Evolutionary conservation across 106 monocot genomes (phyloP), one percentile per base, ranked within the genome.

Genomic region (Phalaenopsis aphrodite): DNA sequence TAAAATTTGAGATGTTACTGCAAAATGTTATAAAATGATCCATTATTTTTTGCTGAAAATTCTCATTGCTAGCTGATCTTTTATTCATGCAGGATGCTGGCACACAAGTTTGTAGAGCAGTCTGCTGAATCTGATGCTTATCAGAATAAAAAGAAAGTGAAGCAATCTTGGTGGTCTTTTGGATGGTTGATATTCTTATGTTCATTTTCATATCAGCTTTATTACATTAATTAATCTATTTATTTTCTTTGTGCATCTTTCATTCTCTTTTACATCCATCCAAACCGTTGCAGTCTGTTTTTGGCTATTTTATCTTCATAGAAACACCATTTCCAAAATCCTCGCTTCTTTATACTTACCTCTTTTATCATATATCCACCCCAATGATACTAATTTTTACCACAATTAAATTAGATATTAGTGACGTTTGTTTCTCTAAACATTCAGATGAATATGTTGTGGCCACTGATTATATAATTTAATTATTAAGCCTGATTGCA

Each of bases 21-120:
- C 39, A 69, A 39, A 5, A 69, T 69, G 69, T 14, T 38, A 3
- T 12, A 38, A 38, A 38, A 15, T 69, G 39, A 11, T 15, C 64
- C 64, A 23, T 65, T 65, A 5, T 8, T 65, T 23, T 23, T 65
- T 65, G 43, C 24, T 65, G 6, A 23, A 5, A 39, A 6, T 39
- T 69, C 15, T 69, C 10, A 11, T 38, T 2, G 5, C 43, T 74
- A 5, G 43, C 76, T 49, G 42, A 23, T 76, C 76, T 58, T 75
- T 77, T 6, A 38, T 85, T 66, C 52, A 56, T 87, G 45, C 90
- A 98, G 97, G 89, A 92, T 94, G 98, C 81, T 98, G 82, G 98
- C 98, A 56, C 98, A 94, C 85, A 92, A 88, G 78, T 91, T 98
- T 84, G 89, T 98, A 75, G 86, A 91, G 57, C 92, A 98, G 78